Conservation (phyloP, 106 monocot genomes). For the Acanthochlamys bracteata region DNA sequence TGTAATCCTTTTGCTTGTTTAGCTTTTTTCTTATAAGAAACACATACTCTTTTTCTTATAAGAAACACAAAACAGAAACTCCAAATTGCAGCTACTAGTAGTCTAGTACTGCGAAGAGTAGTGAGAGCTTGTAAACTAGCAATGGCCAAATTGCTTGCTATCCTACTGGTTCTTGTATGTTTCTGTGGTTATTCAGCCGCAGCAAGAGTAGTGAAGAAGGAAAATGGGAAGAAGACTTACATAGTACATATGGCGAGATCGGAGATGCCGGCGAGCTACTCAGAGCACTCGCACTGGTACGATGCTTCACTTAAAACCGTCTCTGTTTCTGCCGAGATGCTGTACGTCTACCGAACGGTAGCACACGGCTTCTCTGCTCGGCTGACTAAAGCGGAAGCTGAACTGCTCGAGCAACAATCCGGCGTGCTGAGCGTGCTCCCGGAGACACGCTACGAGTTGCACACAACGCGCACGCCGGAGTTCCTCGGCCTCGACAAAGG, state of each 20-base stretch:
- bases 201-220: not conserved
- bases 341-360: slow-evolving; percentile 74
- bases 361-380: slow-evolving; percentile 77
- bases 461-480: slow-evolving; percentile 90
- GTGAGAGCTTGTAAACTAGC: no score
- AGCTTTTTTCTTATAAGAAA: no score
- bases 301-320: slow-evolving; percentile 68
- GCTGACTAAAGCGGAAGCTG: slow-evolving; percentile 51
- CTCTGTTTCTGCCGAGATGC: slow-evolving; percentile 56
- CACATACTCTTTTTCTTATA: no score
- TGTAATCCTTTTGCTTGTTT: no score
- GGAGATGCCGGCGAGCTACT: slow-evolving; percentile 52
- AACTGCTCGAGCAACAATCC: slow-evolving; percentile 16
- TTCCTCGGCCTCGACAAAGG: slow-evolving; percentile 60
- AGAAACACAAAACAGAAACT: no score
- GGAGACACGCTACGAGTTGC: slow-evolving; percentile 74
- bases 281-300: slow-evolving; percentile 68
- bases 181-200: not conserved
- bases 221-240: slow-evolving; percentile 35
- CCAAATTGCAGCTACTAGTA: no score
- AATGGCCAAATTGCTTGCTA: no score
- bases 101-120: no score
- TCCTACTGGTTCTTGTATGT: not conserved
- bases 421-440: slow-evolving; percentile 73
- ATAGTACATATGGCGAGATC: slow-evolving; percentile 75